A percentile compares a stretch with the other conserved stretches of the same genome.
Conservation (phyloP, 2,329 filamentous ascomycete genomes). For the Aureobasidium sp. region DNA sequence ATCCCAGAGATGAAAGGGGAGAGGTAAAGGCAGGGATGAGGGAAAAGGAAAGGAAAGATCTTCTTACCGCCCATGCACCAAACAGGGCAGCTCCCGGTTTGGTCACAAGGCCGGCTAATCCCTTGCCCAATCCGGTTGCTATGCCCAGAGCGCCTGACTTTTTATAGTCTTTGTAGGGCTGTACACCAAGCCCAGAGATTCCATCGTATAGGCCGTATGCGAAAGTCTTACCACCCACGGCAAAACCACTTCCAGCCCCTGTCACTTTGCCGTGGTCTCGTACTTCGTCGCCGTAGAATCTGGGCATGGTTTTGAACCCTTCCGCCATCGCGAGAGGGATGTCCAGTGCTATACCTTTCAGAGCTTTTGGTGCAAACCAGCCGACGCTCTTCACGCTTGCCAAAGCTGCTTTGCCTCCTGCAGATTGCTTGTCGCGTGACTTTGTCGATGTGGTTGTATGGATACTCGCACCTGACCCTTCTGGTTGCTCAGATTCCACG, state of each 20-base stretch:
- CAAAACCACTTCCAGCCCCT: constrained; percentile 45
- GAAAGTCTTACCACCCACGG: constrained; percentile 49
- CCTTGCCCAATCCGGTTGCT: constrained; percentile 70
- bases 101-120: constrained; percentile 63
- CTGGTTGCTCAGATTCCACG: not conserved
- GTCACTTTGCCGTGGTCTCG: constrained; percentile 39
- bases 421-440: not conserved
- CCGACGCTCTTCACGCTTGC: not conserved
- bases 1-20: too few relatives aligned
- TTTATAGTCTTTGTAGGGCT: constrained; percentile 57
- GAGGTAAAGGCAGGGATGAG: too few relatives aligned
- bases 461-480: not conserved
- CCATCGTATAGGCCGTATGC: constrained; percentile 67
- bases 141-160: constrained; percentile 56
- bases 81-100: constrained; percentile 58
- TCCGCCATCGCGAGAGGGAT: not conserved
- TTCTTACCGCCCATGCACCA: constrained; percentile 24
- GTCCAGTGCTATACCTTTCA: not conserved
- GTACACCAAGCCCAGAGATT: constrained; percentile 64
- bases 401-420: not conserved
- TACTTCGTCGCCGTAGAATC: constrained; percentile 54
- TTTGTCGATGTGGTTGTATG: not conserved
- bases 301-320: constrained; percentile 33
- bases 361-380: not conserved
- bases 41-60: too few relatives aligned